Conservation (phyloP, 1,284 basidiomycete genomes). For the Ustilago vetiveriae region DNA sequence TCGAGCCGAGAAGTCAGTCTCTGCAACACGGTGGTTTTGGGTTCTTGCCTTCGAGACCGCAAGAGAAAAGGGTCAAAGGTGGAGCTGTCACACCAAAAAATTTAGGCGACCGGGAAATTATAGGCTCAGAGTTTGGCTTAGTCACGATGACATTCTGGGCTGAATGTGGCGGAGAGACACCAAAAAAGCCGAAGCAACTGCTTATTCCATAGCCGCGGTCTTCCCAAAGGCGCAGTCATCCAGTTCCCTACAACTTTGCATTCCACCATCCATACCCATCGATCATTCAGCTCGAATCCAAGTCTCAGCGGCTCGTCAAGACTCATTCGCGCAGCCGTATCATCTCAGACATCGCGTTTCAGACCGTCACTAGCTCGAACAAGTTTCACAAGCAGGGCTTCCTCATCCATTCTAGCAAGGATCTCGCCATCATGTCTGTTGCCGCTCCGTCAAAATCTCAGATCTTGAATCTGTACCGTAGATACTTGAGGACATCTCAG, state of each 20-base stretch:
- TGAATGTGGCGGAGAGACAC: constrained; percentile 12
- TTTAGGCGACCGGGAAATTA: neutral
- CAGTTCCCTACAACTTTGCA: neutral
- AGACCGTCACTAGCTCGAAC: too few species aligned
- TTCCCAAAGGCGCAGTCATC: constrained; percentile 14
- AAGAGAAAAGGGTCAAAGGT: constrained; percentile 14
- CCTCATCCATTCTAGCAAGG: too few species aligned
- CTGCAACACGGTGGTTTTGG: too few species aligned
- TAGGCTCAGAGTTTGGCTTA: constrained; percentile 10
- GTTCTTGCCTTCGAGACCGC: too few species aligned
- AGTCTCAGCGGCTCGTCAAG: too few species aligned
- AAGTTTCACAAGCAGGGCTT: too few species aligned
- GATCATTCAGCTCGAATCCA: neutral
- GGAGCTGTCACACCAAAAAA: constrained; percentile 20
- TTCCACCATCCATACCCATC: neutral
- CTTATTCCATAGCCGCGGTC: constrained; percentile 24
- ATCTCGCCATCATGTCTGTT: constrained; percentile 35
- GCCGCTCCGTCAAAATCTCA: constrained; percentile 52
- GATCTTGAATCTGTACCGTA: constrained; percentile 61
- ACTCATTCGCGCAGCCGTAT: too few species aligned
- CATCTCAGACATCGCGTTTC: neutral
- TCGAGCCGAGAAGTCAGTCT: too few species aligned
- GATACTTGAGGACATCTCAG: constrained; percentile 61
- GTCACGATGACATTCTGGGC: constrained; percentile 28
- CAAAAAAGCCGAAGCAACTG: constrained; percentile 3